Evolutionary conservation across 2,329 filamentous ascomycete species (phyloP).

Genomic region (Colletotrichum godetiae): DNA sequence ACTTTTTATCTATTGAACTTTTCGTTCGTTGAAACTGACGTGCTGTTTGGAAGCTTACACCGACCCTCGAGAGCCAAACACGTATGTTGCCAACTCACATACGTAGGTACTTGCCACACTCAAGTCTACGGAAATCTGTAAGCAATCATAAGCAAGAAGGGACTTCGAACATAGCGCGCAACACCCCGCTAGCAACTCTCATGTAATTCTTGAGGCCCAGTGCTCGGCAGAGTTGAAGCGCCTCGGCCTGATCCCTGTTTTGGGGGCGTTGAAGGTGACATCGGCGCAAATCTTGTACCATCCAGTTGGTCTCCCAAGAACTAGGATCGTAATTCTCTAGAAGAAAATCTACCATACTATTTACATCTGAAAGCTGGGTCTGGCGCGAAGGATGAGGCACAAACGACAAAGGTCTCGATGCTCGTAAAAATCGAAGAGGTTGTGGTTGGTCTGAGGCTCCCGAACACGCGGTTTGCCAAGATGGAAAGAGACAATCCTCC

Average conservation of each 20-base stretch:
- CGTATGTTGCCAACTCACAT: no score
- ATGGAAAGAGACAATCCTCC: background rate
- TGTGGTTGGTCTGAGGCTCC: background rate
- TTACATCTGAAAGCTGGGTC: background rate
- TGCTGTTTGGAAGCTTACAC: no score
- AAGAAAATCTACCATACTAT: background rate
- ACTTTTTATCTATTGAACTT: no score
- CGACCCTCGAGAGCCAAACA: no score
- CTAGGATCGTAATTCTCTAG: background rate
- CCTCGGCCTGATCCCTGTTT: background rate
- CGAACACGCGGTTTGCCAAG: background rate
- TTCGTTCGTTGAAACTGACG: no score
- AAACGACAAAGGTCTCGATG: background rate
- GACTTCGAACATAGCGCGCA: background rate
- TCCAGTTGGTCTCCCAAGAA: background rate
- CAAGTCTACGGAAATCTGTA: no score
- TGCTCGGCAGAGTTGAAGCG: background rate
- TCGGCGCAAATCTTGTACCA: background rate
- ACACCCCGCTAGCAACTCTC: background rate
- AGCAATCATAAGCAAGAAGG: no score
- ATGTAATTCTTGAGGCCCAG: no score
- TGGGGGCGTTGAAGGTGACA: background rate
- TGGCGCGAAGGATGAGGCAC: background rate
- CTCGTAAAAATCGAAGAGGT: no score
- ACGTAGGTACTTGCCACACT: no score